Base-by-base conservation (phyloP, 345 rosid species). In the Salix suchowensis region DNA sequence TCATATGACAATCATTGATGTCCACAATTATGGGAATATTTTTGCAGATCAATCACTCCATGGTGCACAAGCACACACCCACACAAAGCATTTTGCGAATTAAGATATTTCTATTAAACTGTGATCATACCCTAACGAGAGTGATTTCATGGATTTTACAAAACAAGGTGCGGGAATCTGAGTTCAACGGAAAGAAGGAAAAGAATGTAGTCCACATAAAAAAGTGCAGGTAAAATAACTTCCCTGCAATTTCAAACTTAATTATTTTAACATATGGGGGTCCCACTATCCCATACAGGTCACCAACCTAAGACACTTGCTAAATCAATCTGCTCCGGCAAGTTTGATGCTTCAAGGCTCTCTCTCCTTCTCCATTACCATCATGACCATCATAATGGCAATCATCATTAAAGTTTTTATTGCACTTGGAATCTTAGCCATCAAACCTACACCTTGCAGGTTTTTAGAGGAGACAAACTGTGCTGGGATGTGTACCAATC, bases 401-500 rank as follows among this genome's bases (percentile, higher is more conserved):
- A 77, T 65, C 21, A 65, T 71, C 73, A 72, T 64, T 74, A 66
- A 74, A 44, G 16, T 48, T 74, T 42, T 18, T 67, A 52, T 76
- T 82, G 72, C 71, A 75, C 78, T 77, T 72, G 39, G 78, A 36
- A 67, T 74, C 23, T 86, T 82, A 84, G 67, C 68, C 48, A 32
- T 39, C 50, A 48, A 67, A 48, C 16, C 26, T 44, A 62, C 34
- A 67, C 44, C 26, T 23, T 81, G 74, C 83, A 95, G 99, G 88
- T 91, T 96, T 82, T 85, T 96, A 58, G 99, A 92, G 82, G 91
- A 91, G 82, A 82, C 88, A 40, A 91, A 89, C 77, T 96, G 99
- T 76, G 90, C 89, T 14, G 96, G 99, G 40, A 90, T 89, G 97
- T 96, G 99, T 81, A 89, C 90, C 54, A 93, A 96, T 83, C 86